Conservation (phyloP, 108 stramenopile species). For the Skeletonema tropicum region DNA sequence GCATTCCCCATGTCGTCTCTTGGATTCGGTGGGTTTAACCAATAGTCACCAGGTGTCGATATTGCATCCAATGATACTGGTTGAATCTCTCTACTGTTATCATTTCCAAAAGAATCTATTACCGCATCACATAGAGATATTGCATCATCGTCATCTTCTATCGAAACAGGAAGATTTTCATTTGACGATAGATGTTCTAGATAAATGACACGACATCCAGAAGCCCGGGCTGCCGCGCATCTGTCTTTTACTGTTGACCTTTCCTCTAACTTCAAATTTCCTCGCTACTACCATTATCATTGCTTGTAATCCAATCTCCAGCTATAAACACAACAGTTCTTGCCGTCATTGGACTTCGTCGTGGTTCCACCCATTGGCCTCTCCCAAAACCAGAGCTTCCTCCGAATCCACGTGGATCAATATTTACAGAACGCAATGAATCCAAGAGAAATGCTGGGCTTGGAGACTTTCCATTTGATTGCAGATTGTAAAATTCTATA, state of each 20-base stretch:
- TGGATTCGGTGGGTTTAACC: conserved; percentile 79
- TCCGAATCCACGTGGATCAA: conserved; percentile 83
- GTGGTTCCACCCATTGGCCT: conserved; percentile 63
- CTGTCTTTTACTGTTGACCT: conserved; percentile 29
- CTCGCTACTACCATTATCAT: conserved; percentile 7
- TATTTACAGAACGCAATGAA: conserved; percentile 54
- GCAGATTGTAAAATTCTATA: conserved; percentile 38
- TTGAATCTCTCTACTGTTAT: conserved; percentile 48
- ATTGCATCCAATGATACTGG: conserved; percentile 70
- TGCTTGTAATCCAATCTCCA: conserved; percentile 36
- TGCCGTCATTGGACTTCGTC: conserved; percentile 62
- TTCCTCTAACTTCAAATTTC: background rate
- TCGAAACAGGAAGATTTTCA: conserved; percentile 3
- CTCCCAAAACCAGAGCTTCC: conserved; percentile 79
- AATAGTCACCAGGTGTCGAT: conserved; percentile 81
- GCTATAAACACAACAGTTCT: conserved; percentile 68
- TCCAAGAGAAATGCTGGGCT: conserved; percentile 69
- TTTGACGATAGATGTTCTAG: conserved; percentile 42
- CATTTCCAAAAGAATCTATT: conserved; percentile 41
- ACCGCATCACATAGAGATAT: conserved; percentile 64
- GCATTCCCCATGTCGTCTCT: conserved; percentile 69
- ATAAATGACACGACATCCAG: conserved; percentile 75
- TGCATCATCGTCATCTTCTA: conserved; percentile 29
- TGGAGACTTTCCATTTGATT: conserved; percentile 46
- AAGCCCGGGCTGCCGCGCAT: conserved; percentile 65